These are phyloP conservation scores for Diutina ranongensis DNA, from an alignment of 1,139 yeast species.

Conservation along the genomic window DNA sequence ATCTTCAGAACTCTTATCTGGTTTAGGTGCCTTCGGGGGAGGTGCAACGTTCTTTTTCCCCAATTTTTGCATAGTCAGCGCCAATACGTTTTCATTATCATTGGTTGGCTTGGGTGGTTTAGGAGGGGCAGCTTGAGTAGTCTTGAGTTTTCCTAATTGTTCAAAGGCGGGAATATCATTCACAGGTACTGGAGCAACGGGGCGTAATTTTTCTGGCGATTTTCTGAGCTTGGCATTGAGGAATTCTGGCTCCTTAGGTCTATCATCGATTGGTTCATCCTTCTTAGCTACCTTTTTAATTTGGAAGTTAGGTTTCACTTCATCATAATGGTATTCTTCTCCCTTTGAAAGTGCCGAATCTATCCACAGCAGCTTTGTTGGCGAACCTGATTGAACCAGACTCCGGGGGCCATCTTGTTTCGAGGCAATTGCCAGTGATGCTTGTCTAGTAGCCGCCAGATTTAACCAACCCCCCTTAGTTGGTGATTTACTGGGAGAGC, in stretches of 20 bases:
- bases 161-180: neutral
- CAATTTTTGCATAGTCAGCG: neutral
- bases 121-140: neutral
- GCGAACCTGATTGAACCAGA: neutral
- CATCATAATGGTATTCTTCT: neutral
- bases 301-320: neutral
- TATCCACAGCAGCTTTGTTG: neutral
- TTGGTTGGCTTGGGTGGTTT: neutral
- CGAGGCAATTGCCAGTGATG: neutral
- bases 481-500: neutral
- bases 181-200: neutral
- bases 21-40: neutral
- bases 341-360: neutral
- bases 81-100: neutral
- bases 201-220: conserved; percentile 1
- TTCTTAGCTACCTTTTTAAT: neutral
- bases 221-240: neutral
- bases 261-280: neutral
- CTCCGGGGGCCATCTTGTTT: neutral
- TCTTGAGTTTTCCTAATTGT: neutral
- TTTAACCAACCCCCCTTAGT: neutral
- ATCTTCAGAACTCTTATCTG: neutral
- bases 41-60: neutral
- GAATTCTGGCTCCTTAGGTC: neutral
- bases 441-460: neutral